phyloP scores from a whole-genome alignment of 371 early-diverging fungal species.

The Apophysomyces trapeziformis region DNA sequence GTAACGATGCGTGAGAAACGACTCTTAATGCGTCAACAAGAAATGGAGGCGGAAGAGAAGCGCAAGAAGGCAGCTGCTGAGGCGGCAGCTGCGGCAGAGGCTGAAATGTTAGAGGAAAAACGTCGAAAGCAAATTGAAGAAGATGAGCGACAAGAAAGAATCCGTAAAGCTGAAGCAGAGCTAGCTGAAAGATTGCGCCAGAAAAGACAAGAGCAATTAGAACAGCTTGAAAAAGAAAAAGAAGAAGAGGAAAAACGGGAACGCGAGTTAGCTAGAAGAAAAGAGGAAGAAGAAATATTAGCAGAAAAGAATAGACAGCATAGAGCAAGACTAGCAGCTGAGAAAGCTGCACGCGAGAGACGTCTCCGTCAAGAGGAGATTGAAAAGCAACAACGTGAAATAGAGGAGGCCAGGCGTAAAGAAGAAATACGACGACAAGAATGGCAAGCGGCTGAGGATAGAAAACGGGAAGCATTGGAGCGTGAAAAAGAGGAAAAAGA shows the following conservation, averaged over 20 bases:
- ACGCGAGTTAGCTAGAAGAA: constrained; percentile 24
- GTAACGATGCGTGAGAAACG: constrained; percentile 24
- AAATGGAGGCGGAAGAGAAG: constrained; percentile 27
- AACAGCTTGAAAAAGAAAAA: constrained; percentile 22
- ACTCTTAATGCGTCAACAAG: constrained; percentile 20
- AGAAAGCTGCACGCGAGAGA: constrained; percentile 50
- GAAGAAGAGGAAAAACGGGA: constrained; percentile 26
- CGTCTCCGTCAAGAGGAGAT: constrained; percentile 33
- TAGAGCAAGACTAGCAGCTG: constrained; percentile 39
- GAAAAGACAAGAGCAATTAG: constrained; percentile 17
- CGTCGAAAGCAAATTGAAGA: constrained; percentile 33
- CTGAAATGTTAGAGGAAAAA: constrained; percentile 18
- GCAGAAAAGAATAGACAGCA: constrained; percentile 39
- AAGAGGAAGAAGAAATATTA: constrained; percentile 34
- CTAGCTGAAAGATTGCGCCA: constrained; percentile 19
- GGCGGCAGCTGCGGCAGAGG: constrained; percentile 34
- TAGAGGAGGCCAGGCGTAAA: constrained; percentile 33
- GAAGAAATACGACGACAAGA: constrained; percentile 35
- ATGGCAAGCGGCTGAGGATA: constrained; percentile 36
- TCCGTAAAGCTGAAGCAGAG: constrained; percentile 23
- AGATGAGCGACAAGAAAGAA: constrained; percentile 21
- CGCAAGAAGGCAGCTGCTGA: constrained; percentile 26
- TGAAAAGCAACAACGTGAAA: constrained; percentile 34
- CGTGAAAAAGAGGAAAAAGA: constrained; percentile 24
- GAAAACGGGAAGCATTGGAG: constrained; percentile 14